A percentile compares a stretch with the other conserved stretches of the same genome.
phyloP scores from a whole-genome alignment of 2,329 filamentous ascomycete genomes.

The Metarhizium album region DNA sequence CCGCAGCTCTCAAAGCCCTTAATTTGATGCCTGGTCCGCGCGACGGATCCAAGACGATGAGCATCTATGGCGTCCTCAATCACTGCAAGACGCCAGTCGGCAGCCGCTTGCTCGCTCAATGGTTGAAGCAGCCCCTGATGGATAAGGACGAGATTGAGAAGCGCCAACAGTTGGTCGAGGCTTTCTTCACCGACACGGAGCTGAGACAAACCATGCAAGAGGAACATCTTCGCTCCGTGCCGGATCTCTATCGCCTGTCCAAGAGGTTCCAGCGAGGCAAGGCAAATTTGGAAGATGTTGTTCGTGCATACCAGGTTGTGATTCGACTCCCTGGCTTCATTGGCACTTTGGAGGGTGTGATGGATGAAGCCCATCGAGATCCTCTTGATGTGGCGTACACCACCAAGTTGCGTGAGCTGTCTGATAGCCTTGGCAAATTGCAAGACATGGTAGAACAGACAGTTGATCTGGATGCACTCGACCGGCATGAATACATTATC shows the following conservation, averaged over 20 bases:
- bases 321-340: constrained; percentile 88
- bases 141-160: constrained; percentile 78
- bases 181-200: constrained; percentile 87
- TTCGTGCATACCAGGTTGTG: constrained; percentile 86
- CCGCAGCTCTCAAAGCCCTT: constrained; percentile 82
- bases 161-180: constrained; percentile 87
- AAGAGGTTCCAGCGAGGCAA: constrained; percentile 91
- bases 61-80: constrained; percentile 83
- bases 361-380: constrained; percentile 88
- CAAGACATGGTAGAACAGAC: constrained; percentile 99
- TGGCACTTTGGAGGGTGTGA: constrained; percentile 78
- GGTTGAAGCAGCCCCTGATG: constrained; percentile 98
- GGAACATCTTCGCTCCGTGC: constrained; percentile 84
- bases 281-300: constrained; percentile 90
- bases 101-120: constrained; percentile 81
- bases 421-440: constrained; percentile 70
- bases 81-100: constrained; percentile 96
- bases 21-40: constrained; percentile 95
- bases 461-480: constrained; percentile 86
- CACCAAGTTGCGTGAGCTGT: constrained; percentile 64
- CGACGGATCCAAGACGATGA: constrained; percentile 97
- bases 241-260: constrained; percentile 83
- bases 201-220: constrained; percentile 94
- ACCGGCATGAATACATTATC: constrained; percentile 97
- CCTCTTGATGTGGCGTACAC: constrained; percentile 84